Percentiles rank a stretch among this genome's conserved stretches.
phyloP scores from a whole-genome alignment of 495 filamentous ascomycete species.

The Penicillium parvum region DNA sequence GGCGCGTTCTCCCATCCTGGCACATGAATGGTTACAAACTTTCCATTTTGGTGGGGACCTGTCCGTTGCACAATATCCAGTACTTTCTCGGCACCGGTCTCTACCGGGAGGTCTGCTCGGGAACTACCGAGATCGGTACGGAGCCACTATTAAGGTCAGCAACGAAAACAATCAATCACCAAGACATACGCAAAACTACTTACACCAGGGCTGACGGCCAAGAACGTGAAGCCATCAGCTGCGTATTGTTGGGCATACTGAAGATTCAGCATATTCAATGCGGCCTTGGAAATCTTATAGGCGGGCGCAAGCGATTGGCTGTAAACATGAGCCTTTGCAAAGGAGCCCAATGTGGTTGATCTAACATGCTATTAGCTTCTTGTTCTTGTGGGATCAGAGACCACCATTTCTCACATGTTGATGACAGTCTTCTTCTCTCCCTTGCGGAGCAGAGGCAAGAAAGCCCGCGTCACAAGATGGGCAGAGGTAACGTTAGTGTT shows the following conservation, averaged over 20 bases:
- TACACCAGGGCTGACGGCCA: constrained; percentile 46
- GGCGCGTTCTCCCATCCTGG: constrained; percentile 39
- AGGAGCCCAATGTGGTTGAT: constrained; percentile 43
- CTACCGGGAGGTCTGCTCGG: constrained; percentile 42
- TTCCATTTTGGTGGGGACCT: constrained; percentile 37
- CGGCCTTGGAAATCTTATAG: constrained; percentile 52
- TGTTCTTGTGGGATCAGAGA: no score
- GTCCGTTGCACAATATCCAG: constrained; percentile 42
- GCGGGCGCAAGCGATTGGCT: constrained; percentile 26
- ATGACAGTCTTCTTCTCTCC: constrained; percentile 41
- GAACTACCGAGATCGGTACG: constrained; percentile 44
- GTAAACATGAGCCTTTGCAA: constrained; percentile 22
- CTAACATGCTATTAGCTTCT: constrained; percentile 8
- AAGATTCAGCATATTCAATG: constrained; percentile 46
- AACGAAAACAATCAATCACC: constrained; percentile 18
- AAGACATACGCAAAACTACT: constrained; percentile 29
- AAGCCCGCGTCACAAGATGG: constrained; percentile 39
- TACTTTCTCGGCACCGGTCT: constrained; percentile 39
- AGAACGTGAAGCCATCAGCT: constrained; percentile 40
- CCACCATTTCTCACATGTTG: constrained; percentile 50
- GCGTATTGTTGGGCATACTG: constrained; percentile 40
- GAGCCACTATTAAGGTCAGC: constrained; percentile 38
- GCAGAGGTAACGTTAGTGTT: constrained; percentile 40
- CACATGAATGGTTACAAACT: constrained; percentile 42
- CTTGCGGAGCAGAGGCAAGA: constrained; percentile 44